Conservation (phyloP, 805 yeast species). For the Wickerhamomyces silvicola region DNA sequence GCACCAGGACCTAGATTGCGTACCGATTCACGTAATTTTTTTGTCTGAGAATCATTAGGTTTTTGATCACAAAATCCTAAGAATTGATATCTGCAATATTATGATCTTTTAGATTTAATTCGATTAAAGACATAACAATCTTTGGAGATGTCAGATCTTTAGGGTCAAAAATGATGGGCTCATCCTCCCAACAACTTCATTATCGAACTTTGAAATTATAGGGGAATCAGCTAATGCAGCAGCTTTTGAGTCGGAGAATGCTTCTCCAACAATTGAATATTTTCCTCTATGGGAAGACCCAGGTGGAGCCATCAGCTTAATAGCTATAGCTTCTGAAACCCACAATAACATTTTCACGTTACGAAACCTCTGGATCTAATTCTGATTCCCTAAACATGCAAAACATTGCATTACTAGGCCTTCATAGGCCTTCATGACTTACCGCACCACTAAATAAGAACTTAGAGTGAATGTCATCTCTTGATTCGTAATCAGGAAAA, state of each 20-base stretch:
- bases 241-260: slow-evolving; percentile 52
- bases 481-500: slow-evolving; percentile 32
- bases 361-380: slow-evolving; percentile 72
- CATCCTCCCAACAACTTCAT: slow-evolving; percentile 13
- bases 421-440: slow-evolving; percentile 60
- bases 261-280: slow-evolving; percentile 56
- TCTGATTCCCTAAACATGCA: slow-evolving; percentile 56
- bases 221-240: slow-evolving; percentile 40
- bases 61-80: slow-evolving; percentile 63
- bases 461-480: slow-evolving; percentile 42
- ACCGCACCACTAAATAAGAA: slow-evolving; percentile 56
- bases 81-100: slow-evolving; percentile 41
- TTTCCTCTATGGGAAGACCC: slow-evolving; percentile 50
- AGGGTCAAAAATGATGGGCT: slow-evolving; percentile 27
- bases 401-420: slow-evolving; percentile 71
- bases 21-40: slow-evolving; percentile 40
- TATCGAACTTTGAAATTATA: slow-evolving; percentile 15
- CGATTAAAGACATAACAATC: slow-evolving; percentile 37
- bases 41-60: slow-evolving; percentile 42
- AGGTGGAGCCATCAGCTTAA: slow-evolving; percentile 53
- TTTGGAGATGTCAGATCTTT: slow-evolving; percentile 22
- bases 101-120: slow-evolving; percentile 42
- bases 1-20: slow-evolving; percentile 80
- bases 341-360: slow-evolving; percentile 70
- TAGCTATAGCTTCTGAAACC: slow-evolving; percentile 54